These are phyloP conservation scores for Musa beccarii DNA, from an alignment of 176 grass and related monocot species.

Conservation along the genomic window DNA sequence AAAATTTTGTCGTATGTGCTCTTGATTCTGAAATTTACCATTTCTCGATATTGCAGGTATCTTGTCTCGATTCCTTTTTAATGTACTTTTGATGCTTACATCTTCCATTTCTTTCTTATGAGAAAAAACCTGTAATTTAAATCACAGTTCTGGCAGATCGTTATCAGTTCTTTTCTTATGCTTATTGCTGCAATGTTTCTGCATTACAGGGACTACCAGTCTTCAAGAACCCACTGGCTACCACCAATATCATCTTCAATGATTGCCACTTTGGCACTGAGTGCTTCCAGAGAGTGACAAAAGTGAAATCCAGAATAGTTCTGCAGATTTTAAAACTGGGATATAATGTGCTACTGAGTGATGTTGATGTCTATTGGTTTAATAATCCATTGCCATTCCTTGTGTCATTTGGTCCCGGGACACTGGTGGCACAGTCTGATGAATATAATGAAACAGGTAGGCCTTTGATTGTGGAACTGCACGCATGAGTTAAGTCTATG, in stretches of 20 bases:
- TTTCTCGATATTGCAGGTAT: conserved; percentile 73
- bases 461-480: not conserved
- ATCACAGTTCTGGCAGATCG: too few species aligned
- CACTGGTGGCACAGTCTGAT: conserved; percentile 73
- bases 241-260: conserved; percentile 63
- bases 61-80: not conserved
- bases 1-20: conserved; percentile 74
- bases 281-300: conserved; percentile 85
- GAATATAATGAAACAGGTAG: conserved; percentile 74
- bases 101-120: not conserved
- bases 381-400: conserved; percentile 52
- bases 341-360: conserved; percentile 81
- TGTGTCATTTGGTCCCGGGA: conserved; percentile 50
- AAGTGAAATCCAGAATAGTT: conserved; percentile 84
- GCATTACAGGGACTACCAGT: conserved; percentile 65
- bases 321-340: conserved; percentile 65
- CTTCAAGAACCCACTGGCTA: conserved; percentile 46
- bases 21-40: conserved; percentile 70
- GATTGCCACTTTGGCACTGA: conserved; percentile 79
- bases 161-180: not conserved
- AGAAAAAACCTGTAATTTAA: too few species aligned
- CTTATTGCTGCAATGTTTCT: not conserved
- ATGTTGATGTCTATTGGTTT: conserved; percentile 93
- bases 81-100: not conserved
- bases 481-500: too few species aligned